Conservation (phyloP, 306 rosid genomes). For the Ormosia emarginata region DNA sequence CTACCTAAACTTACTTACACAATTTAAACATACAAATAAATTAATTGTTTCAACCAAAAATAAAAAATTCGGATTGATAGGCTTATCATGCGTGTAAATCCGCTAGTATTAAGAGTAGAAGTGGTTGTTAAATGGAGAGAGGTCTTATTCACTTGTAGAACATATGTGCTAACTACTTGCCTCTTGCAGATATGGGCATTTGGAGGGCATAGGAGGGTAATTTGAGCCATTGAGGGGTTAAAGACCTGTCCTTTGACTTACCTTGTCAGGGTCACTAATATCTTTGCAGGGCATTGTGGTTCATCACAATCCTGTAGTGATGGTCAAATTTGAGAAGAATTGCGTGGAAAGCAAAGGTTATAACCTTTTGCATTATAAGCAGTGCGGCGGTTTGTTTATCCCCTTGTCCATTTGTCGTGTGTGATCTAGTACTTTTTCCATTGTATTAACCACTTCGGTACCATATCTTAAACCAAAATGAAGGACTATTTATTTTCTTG, state of each 20-base stretch:
- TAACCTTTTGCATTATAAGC: conserved; percentile 7
- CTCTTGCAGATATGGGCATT: conserved; percentile 41
- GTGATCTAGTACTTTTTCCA: conserved; percentile 19
- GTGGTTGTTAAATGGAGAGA: background rate
- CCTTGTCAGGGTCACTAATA: background rate
- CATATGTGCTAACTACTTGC: background rate
- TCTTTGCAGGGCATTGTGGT: background rate
- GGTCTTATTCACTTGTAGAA: background rate
- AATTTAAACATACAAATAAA: too few species aligned
- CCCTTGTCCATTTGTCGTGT: conserved; percentile 17
- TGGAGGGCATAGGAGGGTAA: conserved; percentile 38
- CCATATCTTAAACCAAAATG: conserved; percentile 21
- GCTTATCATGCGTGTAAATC: too few species aligned
- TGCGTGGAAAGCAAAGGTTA: conserved; percentile 17
- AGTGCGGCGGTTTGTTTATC: conserved; percentile 11
- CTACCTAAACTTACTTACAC: too few species aligned
- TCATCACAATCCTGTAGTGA: background rate
- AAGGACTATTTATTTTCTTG: conserved; percentile 7
- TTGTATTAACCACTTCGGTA: background rate
- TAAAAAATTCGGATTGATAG: too few species aligned
- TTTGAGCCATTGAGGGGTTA: background rate
- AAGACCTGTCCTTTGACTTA: background rate
- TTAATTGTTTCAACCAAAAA: too few species aligned
- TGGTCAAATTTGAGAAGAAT: background rate
- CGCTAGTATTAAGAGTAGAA: background rate